phyloP scores from a whole-genome alignment of 768 basidiomycete species.

The Termitomyces titanicus region DNA sequence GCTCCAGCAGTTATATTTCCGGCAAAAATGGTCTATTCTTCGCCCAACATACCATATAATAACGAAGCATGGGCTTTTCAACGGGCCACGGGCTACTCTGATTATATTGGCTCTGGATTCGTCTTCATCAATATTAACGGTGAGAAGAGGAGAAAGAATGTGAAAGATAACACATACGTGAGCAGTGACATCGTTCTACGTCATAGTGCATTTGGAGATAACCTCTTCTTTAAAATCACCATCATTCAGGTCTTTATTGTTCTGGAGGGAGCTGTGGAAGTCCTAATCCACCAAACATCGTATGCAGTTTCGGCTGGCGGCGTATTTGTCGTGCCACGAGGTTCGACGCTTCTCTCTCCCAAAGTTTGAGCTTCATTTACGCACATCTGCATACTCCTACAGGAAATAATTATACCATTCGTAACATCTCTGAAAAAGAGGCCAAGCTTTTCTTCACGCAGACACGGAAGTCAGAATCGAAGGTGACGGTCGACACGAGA shows the following conservation, averaged over 20 bases:
- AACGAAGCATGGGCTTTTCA: conserved; percentile 68
- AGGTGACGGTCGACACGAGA: conserved; percentile 2
- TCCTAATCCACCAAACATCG: conserved; percentile 76
- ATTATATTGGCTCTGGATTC: conserved; percentile 89
- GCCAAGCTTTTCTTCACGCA: conserved; percentile 92
- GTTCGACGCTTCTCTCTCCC: conserved; percentile 30
- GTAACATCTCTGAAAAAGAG: conserved; percentile 79
- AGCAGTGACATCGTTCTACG: conserved; percentile 22
- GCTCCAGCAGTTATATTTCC: conserved; percentile 12
- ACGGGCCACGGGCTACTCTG: conserved; percentile 87
- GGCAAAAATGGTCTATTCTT: conserved; percentile 12
- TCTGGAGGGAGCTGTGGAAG: conserved; percentile 84
- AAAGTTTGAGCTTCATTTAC: conserved; percentile 3
- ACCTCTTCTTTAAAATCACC: not conserved
- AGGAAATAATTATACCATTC: conserved; percentile 91
- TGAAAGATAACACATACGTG: conserved; percentile 94
- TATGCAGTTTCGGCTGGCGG: conserved; percentile 80
- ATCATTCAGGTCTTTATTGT: conserved; percentile 55
- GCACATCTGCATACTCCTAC: not conserved
- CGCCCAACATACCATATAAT: conserved; percentile 10
- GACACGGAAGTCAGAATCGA: conserved; percentile 44
- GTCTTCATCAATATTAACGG: conserved; percentile 74
- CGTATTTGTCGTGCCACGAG: conserved; percentile 89
- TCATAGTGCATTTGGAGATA: not conserved
- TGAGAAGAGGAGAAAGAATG: conserved; percentile 83